Conservation (phyloP, 768 basidiomycete genomes). For the Collybia nuda region DNA sequence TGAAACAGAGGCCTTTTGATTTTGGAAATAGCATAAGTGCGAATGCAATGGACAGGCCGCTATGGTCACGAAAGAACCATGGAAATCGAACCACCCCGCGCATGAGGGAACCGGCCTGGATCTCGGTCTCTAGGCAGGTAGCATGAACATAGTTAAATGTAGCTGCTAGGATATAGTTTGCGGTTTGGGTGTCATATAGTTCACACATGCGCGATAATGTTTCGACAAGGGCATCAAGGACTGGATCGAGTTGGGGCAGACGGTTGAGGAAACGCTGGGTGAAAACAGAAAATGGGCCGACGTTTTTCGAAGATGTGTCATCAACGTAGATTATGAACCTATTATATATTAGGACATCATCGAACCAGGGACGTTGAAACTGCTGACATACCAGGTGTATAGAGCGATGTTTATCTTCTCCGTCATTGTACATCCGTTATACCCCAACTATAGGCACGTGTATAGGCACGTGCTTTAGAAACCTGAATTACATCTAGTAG, state of each 20-base stretch:
- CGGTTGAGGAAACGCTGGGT: constrained; percentile 11
- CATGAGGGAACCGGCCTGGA: constrained; percentile 2
- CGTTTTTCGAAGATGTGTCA: neutral
- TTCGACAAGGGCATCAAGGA: constrained; percentile 11
- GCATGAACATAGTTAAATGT: constrained; percentile 14
- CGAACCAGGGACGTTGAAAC: neutral
- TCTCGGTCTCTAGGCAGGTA: constrained; percentile 13
- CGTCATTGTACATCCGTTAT: constrained; percentile 2
- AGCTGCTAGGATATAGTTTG: constrained; percentile 14
- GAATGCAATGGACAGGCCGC: constrained; percentile 11
- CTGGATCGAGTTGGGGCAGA: constrained; percentile 14
- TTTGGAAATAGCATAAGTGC: constrained; percentile 16
- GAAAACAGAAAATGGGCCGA: neutral
- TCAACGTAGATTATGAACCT: constrained; percentile 8
- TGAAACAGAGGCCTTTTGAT: constrained; percentile 8
- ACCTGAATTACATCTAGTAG: neutral
- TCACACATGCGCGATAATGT: constrained; percentile 10
- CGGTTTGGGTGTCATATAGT: constrained; percentile 12
- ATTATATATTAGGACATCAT: neutral
- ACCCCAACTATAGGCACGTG: constrained; percentile 3
- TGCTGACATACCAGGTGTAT: constrained; percentile 4
- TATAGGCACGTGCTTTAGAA: neutral
- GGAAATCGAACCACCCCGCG: constrained; percentile 12
- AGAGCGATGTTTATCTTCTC: constrained; percentile 5
- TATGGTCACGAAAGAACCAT: constrained; percentile 16